Evolutionary conservation across 2,329 filamentous ascomycete genomes (phyloP), one percentile per base, ranked within the genome.

Genomic region (Pseudogymnoascus sp.): DNA sequence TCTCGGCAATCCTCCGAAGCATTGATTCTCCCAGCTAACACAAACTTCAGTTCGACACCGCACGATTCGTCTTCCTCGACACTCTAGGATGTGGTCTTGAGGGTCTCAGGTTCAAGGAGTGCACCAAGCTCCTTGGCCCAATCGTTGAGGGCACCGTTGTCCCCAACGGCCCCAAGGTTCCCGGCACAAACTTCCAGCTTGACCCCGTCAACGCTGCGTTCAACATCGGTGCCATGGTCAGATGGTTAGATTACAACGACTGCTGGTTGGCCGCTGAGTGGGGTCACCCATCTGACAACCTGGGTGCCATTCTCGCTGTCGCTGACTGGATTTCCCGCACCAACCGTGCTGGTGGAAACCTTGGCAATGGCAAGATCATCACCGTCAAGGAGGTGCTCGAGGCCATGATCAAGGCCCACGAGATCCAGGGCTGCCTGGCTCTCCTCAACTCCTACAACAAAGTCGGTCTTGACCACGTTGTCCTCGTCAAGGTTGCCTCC

Each of bases 191-290:
- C 69, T 97, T 93, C 81, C 89, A 96, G 79, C 87, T 99, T 70
- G 95, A 97, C 76, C 95, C 95, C 40, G 87, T 97, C 75, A 93
- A 93, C 72, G 95, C 89, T 67, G 95, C 95, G 68, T 97, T 99
- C 86, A 97, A 97, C 84, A 97, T 99, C 72, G 95, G 95, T 72
- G 90, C 95, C 73, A 96, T 96, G 89, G 96, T 99, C 80, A 86
- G 95, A 75, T 99, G 95, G 95, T 86, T 99, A 73, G 95, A 99
- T 81, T 99, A 97, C 85, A 99, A 99, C 78, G 95, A 99, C 84
- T 97, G 95, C 86, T 99, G 93, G 95, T 84, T 97, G 68, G 95
- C 93, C 50, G 95, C 95, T 63, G 95, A 99, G 81, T 99, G 95
- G 95, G 95, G 95, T 64, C 95, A 99, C 78, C 95, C 95, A 66